Base-by-base conservation (phyloP, 768 basidiomycete genomes). In the Vararia minispora region DNA sequence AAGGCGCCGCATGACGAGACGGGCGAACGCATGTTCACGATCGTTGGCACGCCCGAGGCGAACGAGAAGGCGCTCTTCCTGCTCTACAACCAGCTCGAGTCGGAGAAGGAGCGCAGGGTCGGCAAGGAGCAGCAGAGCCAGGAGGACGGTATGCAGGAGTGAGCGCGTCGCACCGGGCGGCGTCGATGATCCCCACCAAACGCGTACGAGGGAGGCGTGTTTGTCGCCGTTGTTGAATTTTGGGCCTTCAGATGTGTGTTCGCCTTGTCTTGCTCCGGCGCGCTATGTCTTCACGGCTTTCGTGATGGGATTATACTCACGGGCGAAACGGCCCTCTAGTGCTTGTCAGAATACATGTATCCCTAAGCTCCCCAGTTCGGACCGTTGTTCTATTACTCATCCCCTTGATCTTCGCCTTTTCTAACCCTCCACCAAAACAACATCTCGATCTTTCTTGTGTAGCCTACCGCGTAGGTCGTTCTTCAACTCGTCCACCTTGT, bases 1-100 rank as follows among this genome's bases (percentile, higher is more conserved):
- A 99, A 99, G 64, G 83, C 87, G 34, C 90, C 95, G n/a, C 95
- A 98, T 55, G 95, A 98, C 53, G 95, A 98, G 54, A 91, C 92
- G 28, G 95, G 94, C 53, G 95, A 99, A 67, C 74, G 95, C 49
- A 97, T 99, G 94, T 99, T 99, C 68, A 90, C 95, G 45, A 98
- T 99, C 58, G 72, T 95, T 33, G 95, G 95, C 39, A 90, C 90
- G 10, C 85, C 89, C 33, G 88, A 91, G 61, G 84, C 88, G 50
- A 97, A 95, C 60, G 94, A 99, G 65, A 94, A 97, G 64, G 95
- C 95, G 2, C 65, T 99, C 42, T 98, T 94, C 71, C 66, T 99
- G 43, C 72, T 99, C 45, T 99, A 98, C 65, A 91, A 94, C 54
- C 94, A 95, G 57, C 68, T 94, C 46, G 92, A 95, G 65, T 90